Conservation (phyloP, 352 stramenopile genomes). For the Pythium phragmiticola region DNA sequence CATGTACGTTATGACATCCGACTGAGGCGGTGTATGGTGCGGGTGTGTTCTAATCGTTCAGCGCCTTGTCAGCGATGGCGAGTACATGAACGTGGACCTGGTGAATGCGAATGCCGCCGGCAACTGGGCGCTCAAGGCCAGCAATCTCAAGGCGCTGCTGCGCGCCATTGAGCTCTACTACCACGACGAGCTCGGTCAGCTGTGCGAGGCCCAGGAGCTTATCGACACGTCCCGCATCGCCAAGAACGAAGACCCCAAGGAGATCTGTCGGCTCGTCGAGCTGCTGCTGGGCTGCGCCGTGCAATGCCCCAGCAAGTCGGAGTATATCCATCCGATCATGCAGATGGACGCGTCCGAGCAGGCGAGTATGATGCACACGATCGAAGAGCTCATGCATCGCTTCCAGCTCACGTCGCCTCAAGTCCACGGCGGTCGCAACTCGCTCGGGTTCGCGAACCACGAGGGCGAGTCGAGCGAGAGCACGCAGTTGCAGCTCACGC, state of each 20-base stretch:
- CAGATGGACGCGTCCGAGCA: slow-evolving; percentile 76
- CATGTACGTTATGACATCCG: slow-evolving; percentile 51
- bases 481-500: slow-evolving; percentile 51
- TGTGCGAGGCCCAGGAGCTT: slow-evolving; percentile 66
- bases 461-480: slow-evolving; percentile 46
- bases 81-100: slow-evolving; percentile 78
- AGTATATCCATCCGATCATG: slow-evolving; percentile 87
- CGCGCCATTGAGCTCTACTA: slow-evolving; percentile 81
- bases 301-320: slow-evolving; percentile 72
- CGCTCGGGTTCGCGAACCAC: slow-evolving; percentile 55
- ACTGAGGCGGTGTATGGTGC: too few relatives aligned
- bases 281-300: slow-evolving; percentile 77
- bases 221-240: slow-evolving; percentile 69
- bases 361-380: slow-evolving; percentile 81
- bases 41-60: too few relatives aligned
- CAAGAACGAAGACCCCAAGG: slow-evolving; percentile 64
- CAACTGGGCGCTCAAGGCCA: slow-evolving; percentile 79
- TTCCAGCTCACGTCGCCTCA: slow-evolving; percentile 62
- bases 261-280: slow-evolving; percentile 70
- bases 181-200: slow-evolving; percentile 74
- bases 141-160: slow-evolving; percentile 80
- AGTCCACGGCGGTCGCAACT: slow-evolving; percentile 27
- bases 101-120: slow-evolving; percentile 54
- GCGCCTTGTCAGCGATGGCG: slow-evolving; percentile 44
- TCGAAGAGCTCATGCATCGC: slow-evolving; percentile 82